These are phyloP conservation scores for Pythium chondricola DNA, from an alignment of 352 stramenopile genomes.

Conservation along the genomic window DNA sequence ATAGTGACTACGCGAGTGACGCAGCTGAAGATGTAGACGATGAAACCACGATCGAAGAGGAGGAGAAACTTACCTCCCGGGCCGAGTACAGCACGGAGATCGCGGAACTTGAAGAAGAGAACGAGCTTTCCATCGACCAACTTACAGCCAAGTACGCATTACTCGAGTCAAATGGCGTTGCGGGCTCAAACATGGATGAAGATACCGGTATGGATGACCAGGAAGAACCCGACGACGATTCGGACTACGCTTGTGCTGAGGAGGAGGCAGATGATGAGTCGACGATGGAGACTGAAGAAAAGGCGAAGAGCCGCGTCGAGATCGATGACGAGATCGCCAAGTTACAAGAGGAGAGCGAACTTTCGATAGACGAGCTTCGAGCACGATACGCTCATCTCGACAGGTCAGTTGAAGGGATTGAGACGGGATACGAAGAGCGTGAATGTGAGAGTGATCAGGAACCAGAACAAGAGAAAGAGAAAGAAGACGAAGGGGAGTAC, in stretches of 20 bases:
- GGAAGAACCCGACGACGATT: conserved; percentile 24
- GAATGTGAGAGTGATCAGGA: conserved; percentile 1
- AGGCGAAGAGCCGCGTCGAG: conserved; percentile 21
- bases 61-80: conserved; percentile 6
- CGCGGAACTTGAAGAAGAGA: conserved; percentile 57
- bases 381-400: conserved; percentile 47
- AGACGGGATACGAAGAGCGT: conserved; percentile 2
- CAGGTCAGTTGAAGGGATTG: conserved; percentile 4
- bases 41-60: conserved; percentile 32
- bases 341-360: conserved; percentile 85
- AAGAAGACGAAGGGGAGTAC: conserved; percentile 25
- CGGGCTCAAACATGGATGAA: conserved; percentile 6
- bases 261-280: conserved; percentile 81
- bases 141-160: conserved; percentile 63
- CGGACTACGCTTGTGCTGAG: conserved; percentile 22
- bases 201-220: conserved; percentile 7
- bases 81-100: conserved; percentile 50
- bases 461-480: background rate
- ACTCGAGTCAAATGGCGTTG: conserved; percentile 2
- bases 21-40: conserved; percentile 37
- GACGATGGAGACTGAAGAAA: conserved; percentile 85
- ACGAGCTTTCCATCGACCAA: conserved; percentile 76
- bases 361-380: conserved; percentile 87
- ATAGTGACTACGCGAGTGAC: conserved; percentile 17
- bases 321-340: conserved; percentile 77